A percentile compares a stretch with the other conserved stretches of the same genome.
Evolutionary conservation across 306 rosid genomes (phyloP).

Genomic region (Senna tora): DNA sequence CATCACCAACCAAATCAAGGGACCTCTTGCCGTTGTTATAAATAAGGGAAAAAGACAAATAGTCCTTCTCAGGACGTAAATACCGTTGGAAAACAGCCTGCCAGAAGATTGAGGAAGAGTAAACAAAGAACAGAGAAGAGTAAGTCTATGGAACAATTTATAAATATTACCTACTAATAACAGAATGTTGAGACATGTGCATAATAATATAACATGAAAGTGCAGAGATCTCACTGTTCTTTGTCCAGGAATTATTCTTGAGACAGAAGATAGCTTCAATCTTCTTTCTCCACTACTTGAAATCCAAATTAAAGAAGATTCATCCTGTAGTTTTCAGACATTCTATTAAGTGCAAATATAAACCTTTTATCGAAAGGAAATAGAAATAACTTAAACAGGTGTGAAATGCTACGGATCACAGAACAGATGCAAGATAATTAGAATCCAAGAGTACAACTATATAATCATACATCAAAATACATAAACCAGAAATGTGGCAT

Average conservation of each 20-base stretch:
- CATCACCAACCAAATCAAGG: conserved; percentile 85
- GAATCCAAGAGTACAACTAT: background rate
- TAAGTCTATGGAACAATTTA: conserved; percentile 32
- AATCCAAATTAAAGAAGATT: conserved; percentile 84
- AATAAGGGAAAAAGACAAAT: conserved; percentile 89
- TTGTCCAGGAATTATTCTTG: conserved; percentile 92
- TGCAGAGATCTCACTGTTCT: conserved; percentile 81
- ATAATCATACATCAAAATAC: conserved; percentile 13
- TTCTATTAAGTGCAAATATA: conserved; percentile 28
- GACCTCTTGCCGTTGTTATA: conserved; percentile 88
- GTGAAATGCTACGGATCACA: conserved; percentile 7
- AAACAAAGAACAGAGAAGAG: conserved; percentile 22
- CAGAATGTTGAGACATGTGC: conserved; percentile 17
- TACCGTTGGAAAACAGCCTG: conserved; percentile 93
- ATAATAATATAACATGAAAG: conserved; percentile 32
- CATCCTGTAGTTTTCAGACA: conserved; percentile 67
- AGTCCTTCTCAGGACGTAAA: conserved; percentile 89
- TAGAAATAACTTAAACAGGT: conserved; percentile 29
- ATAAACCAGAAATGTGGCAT: conserved; percentile 8
- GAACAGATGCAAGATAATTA: background rate
- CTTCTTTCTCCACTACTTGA: conserved; percentile 80
- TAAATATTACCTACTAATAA: conserved; percentile 17
- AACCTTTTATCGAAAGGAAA: too few relatives aligned
- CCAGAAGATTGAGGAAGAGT: conserved; percentile 36
- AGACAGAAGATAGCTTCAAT: conserved; percentile 84